Evolutionary conservation across 768 basidiomycete species (phyloP).

Genomic region (Tulasnella sp.): DNA sequence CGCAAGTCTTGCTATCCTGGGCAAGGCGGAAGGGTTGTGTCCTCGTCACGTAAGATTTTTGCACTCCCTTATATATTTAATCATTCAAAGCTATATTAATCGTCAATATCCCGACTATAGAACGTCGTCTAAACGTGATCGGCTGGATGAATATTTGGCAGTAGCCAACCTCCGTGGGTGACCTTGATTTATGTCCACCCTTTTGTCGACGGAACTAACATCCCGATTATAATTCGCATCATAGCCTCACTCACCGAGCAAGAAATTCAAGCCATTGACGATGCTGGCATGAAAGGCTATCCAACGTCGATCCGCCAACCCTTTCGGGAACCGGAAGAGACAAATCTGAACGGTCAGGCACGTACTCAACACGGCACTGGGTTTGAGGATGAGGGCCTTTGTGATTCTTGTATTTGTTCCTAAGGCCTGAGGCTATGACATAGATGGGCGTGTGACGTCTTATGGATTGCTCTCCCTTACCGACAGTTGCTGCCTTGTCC

Average conservation of each 20-base stretch:
- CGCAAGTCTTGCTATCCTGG: conserved; percentile 64
- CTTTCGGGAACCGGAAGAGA: no score
- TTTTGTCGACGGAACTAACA: neutral
- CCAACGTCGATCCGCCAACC: conserved; percentile 22
- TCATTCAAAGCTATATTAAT: neutral
- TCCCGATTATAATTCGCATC: neutral
- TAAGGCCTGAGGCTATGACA: no score
- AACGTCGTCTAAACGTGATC: conserved; percentile 49
- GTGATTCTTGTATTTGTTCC: no score
- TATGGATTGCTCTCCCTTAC: no score
- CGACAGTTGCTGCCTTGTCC: no score
- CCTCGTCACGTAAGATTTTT: conserved; percentile 49
- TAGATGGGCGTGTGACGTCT: no score
- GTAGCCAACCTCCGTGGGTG: conserved; percentile 51
- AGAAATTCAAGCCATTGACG: conserved; percentile 54
- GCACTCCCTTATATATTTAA: conserved; percentile 1
- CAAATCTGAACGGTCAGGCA: no score
- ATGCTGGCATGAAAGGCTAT: conserved; percentile 45
- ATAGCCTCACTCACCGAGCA: conserved; percentile 36
- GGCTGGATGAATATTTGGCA: conserved; percentile 56
- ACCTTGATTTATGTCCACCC: neutral
- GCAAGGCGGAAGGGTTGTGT: conserved; percentile 53
- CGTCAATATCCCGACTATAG: conserved; percentile 26
- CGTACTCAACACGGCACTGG: no score
- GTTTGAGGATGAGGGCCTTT: no score